Base-by-base conservation (phyloP, 148 eudicot species). In the Fallopia convolvulus region DNA sequence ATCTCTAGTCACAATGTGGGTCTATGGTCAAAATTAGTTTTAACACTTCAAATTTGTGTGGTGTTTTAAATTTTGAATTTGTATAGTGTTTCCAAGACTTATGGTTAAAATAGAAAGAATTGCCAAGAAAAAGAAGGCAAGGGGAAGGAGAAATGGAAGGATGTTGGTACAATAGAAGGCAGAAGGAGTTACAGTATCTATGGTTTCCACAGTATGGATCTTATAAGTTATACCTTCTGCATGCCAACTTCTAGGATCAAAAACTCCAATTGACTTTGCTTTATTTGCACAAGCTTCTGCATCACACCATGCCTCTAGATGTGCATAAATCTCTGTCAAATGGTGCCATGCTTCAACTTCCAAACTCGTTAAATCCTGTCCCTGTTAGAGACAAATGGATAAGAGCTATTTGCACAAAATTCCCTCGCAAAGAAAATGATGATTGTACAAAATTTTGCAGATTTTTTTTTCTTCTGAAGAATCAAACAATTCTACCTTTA, bases 271-370 rank as follows among this genome's bases (percentile, higher is more conserved):
- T 8, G 85, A 83, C 83, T 83, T 90, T 53, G 94, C 97, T 83
- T 86, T 92, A 70, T 74, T 68, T 10, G 91, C 70, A 74, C 99
- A 91, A 66, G 80, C 79, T 81, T 85, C 89, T 41, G 97, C 91
- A 86, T 95, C 94, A 39, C 40, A 72, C 94, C 88, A 88, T 61
- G 96, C 84, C 78, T 86, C 85, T 10, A 88, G 88, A 74, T 81
- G 78, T 44, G 89, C 85, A 79, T 92, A 95, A 20, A 95, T 77
- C 78, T 80, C 79, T 36, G 90, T 91, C 80, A 95, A 86, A 88
- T 92, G 91, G 73, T 88, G 90, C 99, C 99, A 95, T 23, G 94
- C 89, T 88, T 92, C 46, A 14, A 17, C 79, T n/a, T 68, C 72
- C 72, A 61, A 73, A 5, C 18, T 7, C 52, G 11, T 73, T 9